Evolutionary conservation across 441 rosid species (phyloP), one percentile per base, ranked within the genome.

Genomic region (Gossypium lobatum): DNA sequence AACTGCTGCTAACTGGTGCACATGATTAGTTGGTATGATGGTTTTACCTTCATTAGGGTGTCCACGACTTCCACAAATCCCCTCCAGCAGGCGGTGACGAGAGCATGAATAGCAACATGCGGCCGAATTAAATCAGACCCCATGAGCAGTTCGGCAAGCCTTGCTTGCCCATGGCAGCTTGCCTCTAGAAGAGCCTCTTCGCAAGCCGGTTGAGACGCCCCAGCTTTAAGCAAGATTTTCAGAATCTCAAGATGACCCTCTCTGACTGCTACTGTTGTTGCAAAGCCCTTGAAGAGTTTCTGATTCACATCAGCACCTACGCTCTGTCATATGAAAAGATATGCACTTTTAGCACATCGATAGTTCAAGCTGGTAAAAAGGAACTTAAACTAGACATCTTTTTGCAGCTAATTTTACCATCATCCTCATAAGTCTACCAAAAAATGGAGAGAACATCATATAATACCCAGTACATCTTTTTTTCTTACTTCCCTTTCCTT

Each of bases 261-360:
- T 81, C 99, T 89, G 59, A 88, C 97, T 52, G 98, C 96, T 57
- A 90, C 93, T 72, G 98, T 90, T 25, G 95, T 88, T 34, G 99
- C 95, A 71, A 80, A 93, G 34, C 99, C 98, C 85, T 90, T 88
- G 82, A 95, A 89, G 17, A 93, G 90, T 82, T 88, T 91, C 92
- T 87, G 96, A 86, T 91, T 95, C 67, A 93, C 97, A 74, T 95
- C 97, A 73, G 98, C 99, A 69, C 99, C 98, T 69, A 78, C 42
- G 77, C 87, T 85, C 98, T 95, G 93, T 31, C 37, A 31, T 31
- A 5, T 31, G 1, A 31, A 31, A 31, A 31, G 37, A 31, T 5
- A 31, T 31, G 37, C 37, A 31, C 37, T 31, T 31, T 31, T 31
- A 31, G 37, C 37, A 31, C 37, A 31, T 31, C 37, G 37, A 31